Evolutionary conservation across 257 asterid genomes (phyloP), one percentile per base, ranked within the genome.

Genomic region (Solanum etuberosum): DNA sequence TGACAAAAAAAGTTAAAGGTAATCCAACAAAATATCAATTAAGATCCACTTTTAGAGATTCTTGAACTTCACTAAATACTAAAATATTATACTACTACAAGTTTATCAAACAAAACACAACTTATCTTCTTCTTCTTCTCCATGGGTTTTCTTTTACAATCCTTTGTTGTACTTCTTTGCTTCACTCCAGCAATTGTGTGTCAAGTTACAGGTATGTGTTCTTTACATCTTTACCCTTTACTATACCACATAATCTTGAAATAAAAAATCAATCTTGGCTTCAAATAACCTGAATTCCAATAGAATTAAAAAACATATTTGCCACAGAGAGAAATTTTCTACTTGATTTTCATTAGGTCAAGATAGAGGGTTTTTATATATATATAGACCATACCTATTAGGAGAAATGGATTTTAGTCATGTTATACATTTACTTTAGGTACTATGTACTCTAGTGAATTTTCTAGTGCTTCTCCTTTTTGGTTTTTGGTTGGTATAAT

Each of bases 161-260:
- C 91, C 59, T 37, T 86, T 81, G n/a, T 91, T 77, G 15, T 92
- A 59, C 87, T 90, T 84, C 90, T 90, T 67, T 89, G 90, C 88
- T 88, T 93, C 86, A 63, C 85, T 93, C 91, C 98, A 86, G 59
- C 96, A 84, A 54, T 92, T 84, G 40, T 89, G 11, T 91, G 92
- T 82, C 99, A 96, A 93, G 92, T 94, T 89, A 74, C 99, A 90
- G 97, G 99, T 96, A 88, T 92, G 92, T 85, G 77, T 59, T 89
- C 82, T 65, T 83, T 23, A 37, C 40, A 81, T 68, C 40, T 88
- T 85, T 87, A 7, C 51, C 18, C 70, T 78, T 77, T 34, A 42
- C 38, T 42, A 42, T 77, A 77, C 38, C 63, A 73, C 51, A 77
- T 42, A 43, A 78, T 78, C 63, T 78, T 5, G 38, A 31, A 42